Conservation (phyloP, 202 grass and related monocot species). For the Brachypodium distachyon region DNA sequence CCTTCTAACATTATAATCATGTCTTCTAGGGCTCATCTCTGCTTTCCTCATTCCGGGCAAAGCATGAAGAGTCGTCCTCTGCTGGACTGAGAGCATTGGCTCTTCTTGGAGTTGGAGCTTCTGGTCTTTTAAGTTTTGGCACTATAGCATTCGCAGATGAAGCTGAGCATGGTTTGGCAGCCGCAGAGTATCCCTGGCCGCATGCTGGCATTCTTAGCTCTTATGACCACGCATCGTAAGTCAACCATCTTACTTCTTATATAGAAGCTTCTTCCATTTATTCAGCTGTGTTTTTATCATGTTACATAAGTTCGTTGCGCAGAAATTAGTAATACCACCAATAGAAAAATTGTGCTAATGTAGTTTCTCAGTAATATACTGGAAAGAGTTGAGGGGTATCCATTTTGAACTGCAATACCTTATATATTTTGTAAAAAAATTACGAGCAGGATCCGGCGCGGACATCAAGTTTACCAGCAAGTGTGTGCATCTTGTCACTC, state of each 20-base stretch:
- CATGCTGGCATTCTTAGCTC: conserved; percentile 94
- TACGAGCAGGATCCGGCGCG: conserved; percentile 70
- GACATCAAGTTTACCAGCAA: conserved; percentile 96
- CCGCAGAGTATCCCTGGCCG: conserved; percentile 77
- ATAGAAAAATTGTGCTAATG: not conserved
- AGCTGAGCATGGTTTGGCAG: conserved; percentile 79
- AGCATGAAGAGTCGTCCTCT: conserved; percentile 53
- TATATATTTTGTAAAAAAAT: conserved; percentile 13
- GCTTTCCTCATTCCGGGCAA: conserved; percentile 44
- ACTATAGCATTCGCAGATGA: conserved; percentile 82
- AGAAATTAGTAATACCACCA: not conserved
- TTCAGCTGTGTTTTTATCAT: not conserved
- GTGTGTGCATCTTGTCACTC: conserved; percentile 96
- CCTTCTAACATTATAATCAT: not conserved
- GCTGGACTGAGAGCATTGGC: conserved; percentile 64
- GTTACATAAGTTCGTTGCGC: not conserved
- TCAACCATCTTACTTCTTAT: not conserved
- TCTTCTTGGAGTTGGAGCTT: conserved; percentile 69
- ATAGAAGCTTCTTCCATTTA: not conserved
- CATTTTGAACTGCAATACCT: not conserved
- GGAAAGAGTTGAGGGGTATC: not conserved
- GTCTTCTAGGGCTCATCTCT: conserved; percentile 35
- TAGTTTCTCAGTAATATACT: not conserved
- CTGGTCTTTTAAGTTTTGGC: conserved; percentile 65
- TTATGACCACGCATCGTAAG: conserved; percentile 95